These are phyloP conservation scores for Penicillium diatomitis DNA, from an alignment of 495 filamentous ascomycete genomes.

Conservation along the genomic window DNA sequence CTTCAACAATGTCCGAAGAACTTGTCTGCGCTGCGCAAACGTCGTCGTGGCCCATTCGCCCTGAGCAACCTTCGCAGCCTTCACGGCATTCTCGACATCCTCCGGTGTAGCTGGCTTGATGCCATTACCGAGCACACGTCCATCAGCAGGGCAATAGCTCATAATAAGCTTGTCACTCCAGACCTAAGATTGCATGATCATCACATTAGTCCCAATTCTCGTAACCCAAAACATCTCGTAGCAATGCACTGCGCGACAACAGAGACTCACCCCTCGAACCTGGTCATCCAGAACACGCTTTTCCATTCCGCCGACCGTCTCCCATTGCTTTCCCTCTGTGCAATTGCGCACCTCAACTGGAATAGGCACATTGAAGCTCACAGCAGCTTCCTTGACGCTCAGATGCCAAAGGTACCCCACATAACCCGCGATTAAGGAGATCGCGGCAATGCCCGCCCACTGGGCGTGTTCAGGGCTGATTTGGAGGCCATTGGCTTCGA, in stretches of 20 bases:
- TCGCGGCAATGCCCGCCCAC: slow-evolving; percentile 19
- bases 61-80: slow-evolving; percentile 66
- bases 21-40: slow-evolving; percentile 66
- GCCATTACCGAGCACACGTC: slow-evolving; percentile 62
- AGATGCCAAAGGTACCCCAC: slow-evolving; percentile 28
- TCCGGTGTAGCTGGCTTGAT: slow-evolving; percentile 70
- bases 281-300: slow-evolving; percentile 39
- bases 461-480: slow-evolving; percentile 12
- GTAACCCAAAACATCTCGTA: neutral
- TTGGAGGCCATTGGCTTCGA: slow-evolving; percentile 10
- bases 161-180: slow-evolving; percentile 36
- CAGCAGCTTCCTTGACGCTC: slow-evolving; percentile 36
- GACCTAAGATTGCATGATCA: slow-evolving; percentile 15
- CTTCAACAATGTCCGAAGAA: slow-evolving; percentile 74
- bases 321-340: slow-evolving; percentile 53
- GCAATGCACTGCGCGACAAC: neutral
- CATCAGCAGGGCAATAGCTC: slow-evolving; percentile 85
- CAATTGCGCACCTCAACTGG: slow-evolving; percentile 46
- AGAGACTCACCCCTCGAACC: slow-evolving; percentile 29
- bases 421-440: slow-evolving; percentile 28
- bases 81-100: slow-evolving; percentile 73
- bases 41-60: slow-evolving; percentile 69
- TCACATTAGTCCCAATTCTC: neutral
- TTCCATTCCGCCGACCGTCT: slow-evolving; percentile 35
- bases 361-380: slow-evolving; percentile 48